phyloP scores from a whole-genome alignment of 106 monocot genomes.

The Acorus calamus region DNA sequence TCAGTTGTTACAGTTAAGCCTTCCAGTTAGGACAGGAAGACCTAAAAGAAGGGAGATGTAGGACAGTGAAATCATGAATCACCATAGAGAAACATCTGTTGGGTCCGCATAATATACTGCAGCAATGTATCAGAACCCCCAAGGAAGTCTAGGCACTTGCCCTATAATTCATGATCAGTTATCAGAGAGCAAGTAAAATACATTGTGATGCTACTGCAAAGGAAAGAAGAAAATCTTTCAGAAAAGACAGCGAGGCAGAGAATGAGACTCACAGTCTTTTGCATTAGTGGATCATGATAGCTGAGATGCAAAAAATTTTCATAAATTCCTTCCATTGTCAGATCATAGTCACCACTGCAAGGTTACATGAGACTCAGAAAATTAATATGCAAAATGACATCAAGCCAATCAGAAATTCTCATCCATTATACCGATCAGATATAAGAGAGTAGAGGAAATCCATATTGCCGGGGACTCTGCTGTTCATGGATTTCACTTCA shows the following conservation, averaged over 20 bases:
- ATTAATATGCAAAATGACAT: conserved; percentile 1
- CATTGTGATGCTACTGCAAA: not conserved
- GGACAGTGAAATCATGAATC: not conserved
- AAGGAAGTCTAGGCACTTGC: conserved; percentile 60
- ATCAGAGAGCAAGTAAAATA: conserved; percentile 3
- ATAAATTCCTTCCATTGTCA: conserved; percentile 97
- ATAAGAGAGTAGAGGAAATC: conserved; percentile 60
- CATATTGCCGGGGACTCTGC: conserved; percentile 27
- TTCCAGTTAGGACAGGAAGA: too few species aligned
- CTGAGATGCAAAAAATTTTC: conserved; percentile 74
- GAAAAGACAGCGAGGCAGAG: conserved; percentile 2
- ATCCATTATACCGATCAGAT: conserved; percentile 52
- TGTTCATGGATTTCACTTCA: conserved; percentile 29
- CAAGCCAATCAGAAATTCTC: not conserved
- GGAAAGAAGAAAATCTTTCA: not conserved
- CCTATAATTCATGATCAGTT: conserved; percentile 29
- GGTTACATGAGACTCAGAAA: conserved; percentile 6
- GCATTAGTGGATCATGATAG: conserved; percentile 91
- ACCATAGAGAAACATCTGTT: conserved; percentile 83
- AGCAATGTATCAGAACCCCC: conserved; percentile 67
- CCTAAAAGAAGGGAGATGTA: not conserved
- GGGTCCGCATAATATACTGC: conserved; percentile 56
- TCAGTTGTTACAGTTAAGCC: not conserved
- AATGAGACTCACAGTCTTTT: conserved; percentile 64
- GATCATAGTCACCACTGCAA: conserved; percentile 89